These are phyloP conservation scores for Auriscalpium vulgare DNA, from an alignment of 768 basidiomycete species.

Conservation along the genomic window DNA sequence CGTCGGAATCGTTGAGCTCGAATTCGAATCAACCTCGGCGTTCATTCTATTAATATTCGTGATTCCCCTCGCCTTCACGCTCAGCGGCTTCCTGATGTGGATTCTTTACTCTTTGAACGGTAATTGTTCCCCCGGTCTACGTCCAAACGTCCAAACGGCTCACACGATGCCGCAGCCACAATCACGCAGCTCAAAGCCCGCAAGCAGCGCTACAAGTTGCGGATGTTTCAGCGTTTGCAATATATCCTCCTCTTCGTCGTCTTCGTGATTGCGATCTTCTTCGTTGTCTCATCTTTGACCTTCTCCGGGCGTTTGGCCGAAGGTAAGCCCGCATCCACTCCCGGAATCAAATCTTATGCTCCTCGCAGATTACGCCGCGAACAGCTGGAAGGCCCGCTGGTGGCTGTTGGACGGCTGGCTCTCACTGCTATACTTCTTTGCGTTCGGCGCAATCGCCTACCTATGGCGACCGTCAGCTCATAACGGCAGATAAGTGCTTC, in stretches of 20 bases:
- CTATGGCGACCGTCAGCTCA: constrained; percentile 91
- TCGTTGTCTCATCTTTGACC: constrained; percentile 84
- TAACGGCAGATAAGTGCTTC: constrained; percentile 68
- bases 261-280: constrained; percentile 78
- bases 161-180: constrained; percentile 49
- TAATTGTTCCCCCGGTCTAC: constrained; percentile 20
- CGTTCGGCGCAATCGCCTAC: constrained; percentile 76
- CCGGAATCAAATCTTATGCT: not conserved
- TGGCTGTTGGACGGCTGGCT: constrained; percentile 96
- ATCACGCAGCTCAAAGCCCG: constrained; percentile 79
- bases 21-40: constrained; percentile 85
- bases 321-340: constrained; percentile 38
- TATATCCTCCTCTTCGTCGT: constrained; percentile 80
- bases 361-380: constrained; percentile 76
- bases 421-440: constrained; percentile 66
- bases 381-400: constrained; percentile 88
- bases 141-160: not conserved
- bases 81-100: constrained; percentile 96
- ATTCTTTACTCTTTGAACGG: constrained; percentile 88
- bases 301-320: constrained; percentile 89
- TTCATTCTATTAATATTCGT: constrained; percentile 82
- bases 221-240: constrained; percentile 85
- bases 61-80: constrained; percentile 87
- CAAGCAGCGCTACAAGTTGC: constrained; percentile 79
- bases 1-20: constrained; percentile 88